These are phyloP conservation scores for Conoideocrella luteorostrata DNA, from an alignment of 2,329 filamentous ascomycete genomes.

Conservation along the genomic window DNA sequence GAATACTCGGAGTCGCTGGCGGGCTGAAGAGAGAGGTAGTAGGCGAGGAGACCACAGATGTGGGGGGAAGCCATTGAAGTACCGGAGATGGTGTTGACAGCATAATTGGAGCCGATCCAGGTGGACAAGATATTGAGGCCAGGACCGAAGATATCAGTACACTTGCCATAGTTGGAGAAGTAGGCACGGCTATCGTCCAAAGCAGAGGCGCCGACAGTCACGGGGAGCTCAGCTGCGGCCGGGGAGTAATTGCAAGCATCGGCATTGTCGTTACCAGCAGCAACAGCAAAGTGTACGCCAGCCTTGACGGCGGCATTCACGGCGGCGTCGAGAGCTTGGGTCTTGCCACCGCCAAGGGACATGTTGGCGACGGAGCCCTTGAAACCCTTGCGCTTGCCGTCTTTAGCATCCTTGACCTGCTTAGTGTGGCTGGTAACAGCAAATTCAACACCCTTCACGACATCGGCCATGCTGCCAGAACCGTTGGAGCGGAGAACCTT, in stretches of 20 bases:
- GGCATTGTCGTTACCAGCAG: conserved; percentile 96
- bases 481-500: conserved; percentile 98
- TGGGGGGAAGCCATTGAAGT: conserved; percentile 99
- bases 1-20: conserved; percentile 84
- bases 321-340: conserved; percentile 78
- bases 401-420: conserved; percentile 72
- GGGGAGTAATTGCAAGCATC: conserved; percentile 99
- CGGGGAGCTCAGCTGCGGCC: conserved; percentile 81
- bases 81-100: conserved; percentile 97
- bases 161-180: conserved; percentile 99
- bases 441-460: conserved; percentile 96
- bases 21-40: conserved; percentile 95
- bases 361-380: conserved; percentile 99
- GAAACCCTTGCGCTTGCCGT: conserved; percentile 89
- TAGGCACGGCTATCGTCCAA: conserved; percentile 94
- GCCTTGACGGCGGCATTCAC: conserved; percentile 90
- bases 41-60: conserved; percentile 91
- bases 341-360: conserved; percentile 98
- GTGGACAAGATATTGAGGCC: conserved; percentile 96
- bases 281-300: conserved; percentile 95
- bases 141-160: conserved; percentile 98
- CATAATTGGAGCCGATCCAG: conserved; percentile 95
- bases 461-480: conserved; percentile 96
- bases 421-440: conserved; percentile 75
- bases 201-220: conserved; percentile 93